Base-by-base conservation (phyloP, 805 yeast species). In the Ascoidea rubescens region DNA sequence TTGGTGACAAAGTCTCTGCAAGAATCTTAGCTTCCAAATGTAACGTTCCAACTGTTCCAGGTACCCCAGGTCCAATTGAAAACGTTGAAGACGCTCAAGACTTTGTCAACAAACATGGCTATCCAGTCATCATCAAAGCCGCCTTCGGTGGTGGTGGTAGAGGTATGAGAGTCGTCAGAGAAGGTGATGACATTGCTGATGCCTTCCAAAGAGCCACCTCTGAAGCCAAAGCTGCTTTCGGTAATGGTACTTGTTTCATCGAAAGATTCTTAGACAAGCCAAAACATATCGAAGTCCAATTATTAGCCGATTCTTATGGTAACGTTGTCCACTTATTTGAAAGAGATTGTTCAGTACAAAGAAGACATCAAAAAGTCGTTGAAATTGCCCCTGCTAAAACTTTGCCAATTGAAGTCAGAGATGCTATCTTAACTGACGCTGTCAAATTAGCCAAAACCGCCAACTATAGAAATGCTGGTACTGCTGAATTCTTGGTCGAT, bases 131-230 rank as follows among this genome's bases (percentile, higher is more conserved):
- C 70, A 89, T 91, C 71, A 91, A 91, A 71, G 99, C 99, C 48
- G 99, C 99, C 45, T 93, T 86, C 64, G 99, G 99, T 67, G 99
- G 99, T 72, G 99, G 99, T 76, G 99, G 99, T 65, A 82, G 98
- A 72, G 99, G 99, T 78, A 93, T 91, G 98, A 83, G 99, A 73
- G 99, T 91, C 50, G 99, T 91, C 48, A 77, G 95, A 64, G 96
- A 91, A 69, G 97, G 96, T 62, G 99, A 93, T 61, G 87, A 83
- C 67, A 79, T 91, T 54, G 83, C 66, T 48, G 97, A 91, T 66
- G 97, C 98, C 44, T 91, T 93, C 73, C 71, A 75, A 62, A 84
- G 99, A 71, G 98, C 98, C 43, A 80, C 84, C 33, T 85, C 96
- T 48, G 99, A 91, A 74, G 98, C 98, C 55, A 76, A 80, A 62